Conservation (phyloP, 2,329 filamentous ascomycete species). For the Alternaria longipes region DNA sequence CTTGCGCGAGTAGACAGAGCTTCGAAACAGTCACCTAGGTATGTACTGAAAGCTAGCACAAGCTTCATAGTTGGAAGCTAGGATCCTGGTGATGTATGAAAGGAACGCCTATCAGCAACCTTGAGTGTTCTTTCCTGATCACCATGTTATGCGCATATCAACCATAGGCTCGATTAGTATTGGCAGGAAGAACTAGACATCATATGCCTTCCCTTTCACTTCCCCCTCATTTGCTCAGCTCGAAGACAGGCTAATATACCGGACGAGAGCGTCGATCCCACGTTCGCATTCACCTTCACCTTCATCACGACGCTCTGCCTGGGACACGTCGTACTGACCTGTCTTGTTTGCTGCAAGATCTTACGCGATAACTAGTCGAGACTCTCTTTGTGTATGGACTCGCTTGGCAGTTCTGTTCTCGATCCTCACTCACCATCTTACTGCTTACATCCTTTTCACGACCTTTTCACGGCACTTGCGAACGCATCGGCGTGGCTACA, state of each 20-base stretch:
- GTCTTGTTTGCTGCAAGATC: background rate
- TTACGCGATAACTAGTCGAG: background rate
- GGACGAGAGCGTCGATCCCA: background rate
- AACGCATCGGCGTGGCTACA: background rate
- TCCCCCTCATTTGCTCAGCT: background rate
- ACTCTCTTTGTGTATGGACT: background rate
- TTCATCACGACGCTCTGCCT: background rate
- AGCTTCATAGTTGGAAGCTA: background rate
- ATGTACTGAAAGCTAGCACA: background rate
- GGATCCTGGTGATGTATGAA: background rate
- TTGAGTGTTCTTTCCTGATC: background rate
- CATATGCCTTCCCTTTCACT: background rate
- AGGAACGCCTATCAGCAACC: background rate
- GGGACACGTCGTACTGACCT: background rate
- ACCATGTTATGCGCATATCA: background rate
- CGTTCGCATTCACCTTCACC: conserved; percentile 9
- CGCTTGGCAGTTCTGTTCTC: background rate
- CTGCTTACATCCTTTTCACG: background rate
- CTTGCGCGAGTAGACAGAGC: background rate
- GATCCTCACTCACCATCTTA: background rate
- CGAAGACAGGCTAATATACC: background rate
- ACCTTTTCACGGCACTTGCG: background rate
- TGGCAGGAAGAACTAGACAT: background rate
- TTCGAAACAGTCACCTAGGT: background rate
- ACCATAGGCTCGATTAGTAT: background rate